Conservation (phyloP, 805 yeast genomes). For the Pichia nakasei region DNA sequence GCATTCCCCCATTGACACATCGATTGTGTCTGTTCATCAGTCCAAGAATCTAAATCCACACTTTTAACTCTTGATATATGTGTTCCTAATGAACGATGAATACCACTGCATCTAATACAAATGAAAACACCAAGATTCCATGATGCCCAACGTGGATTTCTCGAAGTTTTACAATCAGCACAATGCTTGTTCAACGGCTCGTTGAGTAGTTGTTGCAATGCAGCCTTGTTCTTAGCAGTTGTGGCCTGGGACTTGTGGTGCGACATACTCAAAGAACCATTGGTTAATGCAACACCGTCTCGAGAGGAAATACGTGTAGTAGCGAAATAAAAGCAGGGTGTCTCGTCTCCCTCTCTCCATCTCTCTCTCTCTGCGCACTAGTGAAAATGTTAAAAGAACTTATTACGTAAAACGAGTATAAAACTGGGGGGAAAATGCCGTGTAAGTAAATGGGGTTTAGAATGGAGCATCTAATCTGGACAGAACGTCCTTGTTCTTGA, state of each 20-base stretch:
- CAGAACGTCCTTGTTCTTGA: conserved; percentile 60
- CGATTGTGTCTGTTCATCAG: conserved; percentile 77
- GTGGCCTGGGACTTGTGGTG: conserved; percentile 13
- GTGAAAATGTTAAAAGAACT: too few relatives aligned
- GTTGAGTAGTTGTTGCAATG: conserved; percentile 63
- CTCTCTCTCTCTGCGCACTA: neutral
- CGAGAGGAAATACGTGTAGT: too few relatives aligned
- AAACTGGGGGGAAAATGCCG: too few relatives aligned
- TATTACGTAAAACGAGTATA: too few relatives aligned
- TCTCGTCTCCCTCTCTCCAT: too few relatives aligned
- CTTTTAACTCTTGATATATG: conserved; percentile 90
- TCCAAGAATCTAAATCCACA: conserved; percentile 94
- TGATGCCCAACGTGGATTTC: conserved; percentile 96
- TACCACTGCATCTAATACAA: conserved; percentile 93
- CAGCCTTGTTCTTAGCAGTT: conserved; percentile 52
- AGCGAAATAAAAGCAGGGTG: neutral
- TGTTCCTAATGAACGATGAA: conserved; percentile 91
- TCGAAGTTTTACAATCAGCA: conserved; percentile 84
- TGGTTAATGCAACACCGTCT: too few relatives aligned
- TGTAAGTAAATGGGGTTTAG: too few relatives aligned
- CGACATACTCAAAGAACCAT: conserved; percentile 10
- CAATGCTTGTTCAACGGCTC: conserved; percentile 73
- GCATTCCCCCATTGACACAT: conserved; percentile 85
- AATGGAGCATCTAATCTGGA: conserved; percentile 82
- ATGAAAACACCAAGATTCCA: conserved; percentile 92